These are phyloP conservation scores for Coemansia sp. DNA, from an alignment of 192 early-diverging fungal species.

Conservation along the genomic window DNA sequence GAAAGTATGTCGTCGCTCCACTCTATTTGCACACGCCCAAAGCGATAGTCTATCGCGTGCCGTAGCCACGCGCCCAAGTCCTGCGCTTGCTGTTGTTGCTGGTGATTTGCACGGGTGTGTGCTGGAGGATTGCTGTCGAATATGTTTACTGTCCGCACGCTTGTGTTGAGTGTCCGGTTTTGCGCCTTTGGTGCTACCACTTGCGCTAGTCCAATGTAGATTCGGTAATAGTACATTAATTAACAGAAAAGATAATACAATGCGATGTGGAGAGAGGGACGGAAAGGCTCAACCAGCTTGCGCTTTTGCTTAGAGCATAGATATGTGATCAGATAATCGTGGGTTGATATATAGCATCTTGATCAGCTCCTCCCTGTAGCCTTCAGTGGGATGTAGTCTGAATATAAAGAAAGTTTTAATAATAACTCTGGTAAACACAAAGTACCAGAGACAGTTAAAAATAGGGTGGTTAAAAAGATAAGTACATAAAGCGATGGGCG, in stretches of 20 bases:
- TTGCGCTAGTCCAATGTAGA: conserved; percentile 8
- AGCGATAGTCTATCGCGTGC: conserved; percentile 22
- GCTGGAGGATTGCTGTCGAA: neutral
- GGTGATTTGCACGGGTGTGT: neutral
- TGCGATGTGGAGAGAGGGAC: neutral
- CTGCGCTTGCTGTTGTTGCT: conserved; percentile 8
- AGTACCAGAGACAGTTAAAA: neutral
- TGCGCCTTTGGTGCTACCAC: neutral
- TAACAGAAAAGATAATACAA: neutral
- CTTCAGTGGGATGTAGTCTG: neutral
- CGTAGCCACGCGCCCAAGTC: conserved; percentile 5
- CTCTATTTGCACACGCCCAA: conserved; percentile 40
- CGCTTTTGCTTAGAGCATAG: neutral
- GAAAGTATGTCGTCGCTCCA: conserved; percentile 18
- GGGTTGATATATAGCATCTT: neutral
- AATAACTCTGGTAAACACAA: neutral
- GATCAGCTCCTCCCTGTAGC: neutral
- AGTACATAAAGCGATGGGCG: neutral
- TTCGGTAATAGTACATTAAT: conserved; percentile 11
- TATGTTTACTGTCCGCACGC: neutral
- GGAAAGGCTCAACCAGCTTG: neutral
- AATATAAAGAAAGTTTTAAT: neutral
- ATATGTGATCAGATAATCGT: neutral
- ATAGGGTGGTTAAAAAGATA: neutral
- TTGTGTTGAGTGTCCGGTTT: neutral